These are phyloP conservation scores for Coniella lustricola DNA, from an alignment of 2,329 filamentous ascomycete genomes.

Conservation along the genomic window DNA sequence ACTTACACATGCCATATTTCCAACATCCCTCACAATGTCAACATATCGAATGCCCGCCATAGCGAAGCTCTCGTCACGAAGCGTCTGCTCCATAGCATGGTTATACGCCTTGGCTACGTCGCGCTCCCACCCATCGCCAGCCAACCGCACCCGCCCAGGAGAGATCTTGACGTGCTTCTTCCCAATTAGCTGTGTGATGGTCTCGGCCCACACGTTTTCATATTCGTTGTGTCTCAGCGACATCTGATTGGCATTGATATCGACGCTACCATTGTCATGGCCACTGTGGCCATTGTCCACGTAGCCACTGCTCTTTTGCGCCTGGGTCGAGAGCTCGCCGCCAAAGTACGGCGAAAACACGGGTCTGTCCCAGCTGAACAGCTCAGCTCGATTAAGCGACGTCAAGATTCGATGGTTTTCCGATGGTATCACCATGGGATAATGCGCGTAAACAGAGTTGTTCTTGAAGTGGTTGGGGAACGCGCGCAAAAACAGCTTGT, in stretches of 20 bases:
- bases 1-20: slow-evolving; percentile 45
- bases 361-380: slow-evolving; percentile 65
- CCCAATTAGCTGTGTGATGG: slow-evolving; percentile 56
- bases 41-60: slow-evolving; percentile 56
- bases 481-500: slow-evolving; percentile 73
- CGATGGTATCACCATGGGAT: slow-evolving; percentile 61
- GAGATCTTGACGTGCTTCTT: slow-evolving; percentile 2
- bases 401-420: slow-evolving; percentile 68
- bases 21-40: slow-evolving; percentile 64
- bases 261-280: too few species aligned
- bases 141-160: background rate
- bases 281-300: too few species aligned
- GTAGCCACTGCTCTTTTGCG: too few species aligned
- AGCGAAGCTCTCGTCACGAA: slow-evolving; percentile 58
- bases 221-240: slow-evolving; percentile 55
- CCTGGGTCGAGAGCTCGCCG: too few species aligned
- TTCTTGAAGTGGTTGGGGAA: slow-evolving; percentile 74
- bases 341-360: slow-evolving; percentile 41
- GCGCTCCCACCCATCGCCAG: slow-evolving; percentile 50
- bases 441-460: slow-evolving; percentile 77
- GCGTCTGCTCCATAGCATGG: slow-evolving; percentile 51
- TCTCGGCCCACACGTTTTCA: slow-evolving; percentile 57
- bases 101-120: slow-evolving; percentile 63
- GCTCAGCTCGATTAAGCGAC: slow-evolving; percentile 56
- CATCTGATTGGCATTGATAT: slow-evolving; percentile 54